phyloP scores from a whole-genome alignment of 2,329 filamentous ascomycete species.

The Eutypa lata region DNA sequence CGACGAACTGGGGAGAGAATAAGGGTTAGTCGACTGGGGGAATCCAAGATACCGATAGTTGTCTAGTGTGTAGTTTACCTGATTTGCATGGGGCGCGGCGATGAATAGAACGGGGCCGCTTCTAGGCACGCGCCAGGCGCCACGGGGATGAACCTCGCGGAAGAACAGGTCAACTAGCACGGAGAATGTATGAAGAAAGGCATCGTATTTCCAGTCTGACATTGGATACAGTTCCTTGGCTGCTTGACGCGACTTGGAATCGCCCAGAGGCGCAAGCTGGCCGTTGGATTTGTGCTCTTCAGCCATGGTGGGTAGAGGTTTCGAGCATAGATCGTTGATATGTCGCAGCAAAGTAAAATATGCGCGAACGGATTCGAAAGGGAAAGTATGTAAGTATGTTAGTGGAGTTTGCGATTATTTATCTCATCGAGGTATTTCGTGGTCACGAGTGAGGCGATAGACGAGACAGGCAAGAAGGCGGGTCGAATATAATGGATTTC shows the following conservation, averaged over 20 bases:
- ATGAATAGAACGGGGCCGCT: conserved; percentile 91
- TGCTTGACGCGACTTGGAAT: conserved; percentile 15
- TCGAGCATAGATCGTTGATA: conserved; percentile 32
- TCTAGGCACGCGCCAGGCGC: conserved; percentile 90
- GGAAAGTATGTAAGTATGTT: no score
- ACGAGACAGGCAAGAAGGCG: background rate
- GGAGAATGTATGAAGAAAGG: conserved; percentile 73
- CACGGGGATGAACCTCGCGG: conserved; percentile 91
- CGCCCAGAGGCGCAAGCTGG: conserved; percentile 10
- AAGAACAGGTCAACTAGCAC: conserved; percentile 96
- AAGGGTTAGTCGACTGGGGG: background rate
- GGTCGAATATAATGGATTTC: background rate
- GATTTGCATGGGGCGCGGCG: conserved; percentile 93
- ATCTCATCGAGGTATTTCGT: background rate
- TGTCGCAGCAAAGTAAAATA: background rate
- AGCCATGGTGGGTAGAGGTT: conserved; percentile 14
- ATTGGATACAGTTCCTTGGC: conserved; percentile 63
- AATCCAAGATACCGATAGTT: background rate
- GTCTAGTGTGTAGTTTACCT: conserved; percentile 50
- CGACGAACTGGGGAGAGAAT: conserved; percentile 68
- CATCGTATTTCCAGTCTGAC: conserved; percentile 73
- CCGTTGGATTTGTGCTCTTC: conserved; percentile 14
- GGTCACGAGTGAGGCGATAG: background rate
- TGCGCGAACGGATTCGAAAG: background rate
- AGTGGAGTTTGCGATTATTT: background rate